Percentiles rank a stretch among this genome's conserved stretches.
Conservation (phyloP, 371 early-diverging fungal genomes). For the Lichtheimia hyalospora region DNA sequence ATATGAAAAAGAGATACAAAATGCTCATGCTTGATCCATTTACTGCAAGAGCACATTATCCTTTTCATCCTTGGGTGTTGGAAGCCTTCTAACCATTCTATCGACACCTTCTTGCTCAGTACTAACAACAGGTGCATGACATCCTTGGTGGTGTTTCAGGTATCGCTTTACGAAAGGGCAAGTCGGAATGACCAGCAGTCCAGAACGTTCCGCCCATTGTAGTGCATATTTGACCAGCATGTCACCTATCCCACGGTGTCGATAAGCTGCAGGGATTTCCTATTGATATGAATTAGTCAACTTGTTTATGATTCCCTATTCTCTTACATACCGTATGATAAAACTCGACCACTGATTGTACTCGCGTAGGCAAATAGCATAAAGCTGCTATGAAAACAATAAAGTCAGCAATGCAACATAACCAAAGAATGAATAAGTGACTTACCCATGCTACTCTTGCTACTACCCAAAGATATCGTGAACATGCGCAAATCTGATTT, state of each 20-base stretch:
- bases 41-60: no score
- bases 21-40: no score
- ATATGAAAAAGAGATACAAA: no score
- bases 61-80: no score
- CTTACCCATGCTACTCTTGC: neutral
- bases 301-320: neutral
- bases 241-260: constrained; percentile 22
- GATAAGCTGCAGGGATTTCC: constrained; percentile 26
- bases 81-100: no score
- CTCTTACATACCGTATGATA: constrained; percentile 26
- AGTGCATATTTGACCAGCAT: constrained; percentile 16
- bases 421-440: neutral
- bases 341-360: constrained; percentile 21
- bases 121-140: constrained; percentile 12
- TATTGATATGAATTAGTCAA: neutral
- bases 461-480: constrained; percentile 15
- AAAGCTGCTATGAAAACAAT: constrained; percentile 18
- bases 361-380: constrained; percentile 27
- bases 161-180: constrained; percentile 25
- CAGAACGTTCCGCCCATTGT: constrained; percentile 18
- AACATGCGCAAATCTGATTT: constrained; percentile 19
- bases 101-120: constrained; percentile 17
- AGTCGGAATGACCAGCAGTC: constrained; percentile 14
- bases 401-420: neutral
- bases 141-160: constrained; percentile 14